Conservation (phyloP, 2,329 filamentous ascomycete genomes). For the Phoma sp. region DNA sequence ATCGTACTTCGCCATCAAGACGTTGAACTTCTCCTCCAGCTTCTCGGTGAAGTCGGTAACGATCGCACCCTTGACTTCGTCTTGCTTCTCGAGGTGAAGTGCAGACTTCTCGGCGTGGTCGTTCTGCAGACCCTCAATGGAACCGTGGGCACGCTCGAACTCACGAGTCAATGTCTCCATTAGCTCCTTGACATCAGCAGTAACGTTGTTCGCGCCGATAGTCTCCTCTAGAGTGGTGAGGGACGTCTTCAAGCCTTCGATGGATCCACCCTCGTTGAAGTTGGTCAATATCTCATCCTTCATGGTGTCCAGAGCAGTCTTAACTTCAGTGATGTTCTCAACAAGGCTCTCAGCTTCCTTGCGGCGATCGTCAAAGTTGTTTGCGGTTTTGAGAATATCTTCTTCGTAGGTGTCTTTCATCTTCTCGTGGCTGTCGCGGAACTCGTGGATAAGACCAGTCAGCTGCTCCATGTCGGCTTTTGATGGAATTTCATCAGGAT, state of each 20-base stretch:
- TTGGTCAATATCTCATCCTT: constrained; percentile 78
- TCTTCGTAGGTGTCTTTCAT: constrained; percentile 76
- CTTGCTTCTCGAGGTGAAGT: constrained; percentile 64
- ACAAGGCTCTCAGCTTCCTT: constrained; percentile 81
- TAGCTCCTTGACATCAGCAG: constrained; percentile 64
- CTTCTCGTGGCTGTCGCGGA: constrained; percentile 67
- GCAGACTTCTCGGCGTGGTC: constrained; percentile 72
- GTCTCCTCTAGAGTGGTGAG: constrained; percentile 75
- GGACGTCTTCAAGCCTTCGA: constrained; percentile 65
- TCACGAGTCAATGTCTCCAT: constrained; percentile 80
- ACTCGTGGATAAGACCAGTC: constrained; percentile 58
- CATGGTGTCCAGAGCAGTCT: constrained; percentile 77
- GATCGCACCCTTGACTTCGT: constrained; percentile 64
- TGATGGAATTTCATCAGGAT: constrained; percentile 73
- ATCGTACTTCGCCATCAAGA: constrained; percentile 86
- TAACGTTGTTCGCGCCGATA: constrained; percentile 59
- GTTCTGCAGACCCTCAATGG: constrained; percentile 81
- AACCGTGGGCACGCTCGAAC: constrained; percentile 84
- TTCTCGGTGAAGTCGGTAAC: constrained; percentile 63
- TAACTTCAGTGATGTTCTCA: constrained; percentile 81
- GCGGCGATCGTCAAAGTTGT: constrained; percentile 83
- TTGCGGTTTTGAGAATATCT: constrained; percentile 76
- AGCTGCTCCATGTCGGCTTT: constrained; percentile 78
- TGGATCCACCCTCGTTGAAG: constrained; percentile 75
- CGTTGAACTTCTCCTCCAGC: constrained; percentile 79